These are phyloP conservation scores for Fusarium austroafricanum DNA, from an alignment of 2,329 filamentous ascomycete species.

Conservation along the genomic window DNA sequence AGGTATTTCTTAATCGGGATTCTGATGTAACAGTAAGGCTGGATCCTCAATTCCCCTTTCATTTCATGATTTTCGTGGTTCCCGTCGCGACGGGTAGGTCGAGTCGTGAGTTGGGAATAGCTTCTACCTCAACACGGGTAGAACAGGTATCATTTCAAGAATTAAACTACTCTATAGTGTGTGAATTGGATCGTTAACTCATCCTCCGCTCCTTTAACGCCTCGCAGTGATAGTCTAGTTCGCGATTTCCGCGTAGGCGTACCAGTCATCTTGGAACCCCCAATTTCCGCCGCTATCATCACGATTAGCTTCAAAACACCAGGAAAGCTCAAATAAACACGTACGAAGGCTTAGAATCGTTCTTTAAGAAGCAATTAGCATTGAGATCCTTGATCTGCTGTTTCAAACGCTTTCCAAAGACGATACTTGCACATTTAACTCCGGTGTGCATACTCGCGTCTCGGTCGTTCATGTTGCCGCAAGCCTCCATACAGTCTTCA, in stretches of 20 bases:
- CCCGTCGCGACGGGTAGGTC: neutral
- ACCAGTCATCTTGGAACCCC: slow-evolving; percentile 20
- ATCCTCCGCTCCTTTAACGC: neutral
- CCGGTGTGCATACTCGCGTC: neutral
- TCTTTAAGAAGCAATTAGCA: slow-evolving; percentile 32
- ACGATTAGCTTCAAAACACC: neutral
- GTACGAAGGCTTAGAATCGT: neutral
- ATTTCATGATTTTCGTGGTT: neutral
- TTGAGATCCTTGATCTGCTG: neutral
- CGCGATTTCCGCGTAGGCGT: slow-evolving; percentile 22
- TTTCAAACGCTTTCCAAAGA: slow-evolving; percentile 21
- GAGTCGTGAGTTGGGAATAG: neutral
- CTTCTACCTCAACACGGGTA: neutral
- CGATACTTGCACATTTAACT: slow-evolving; percentile 15
- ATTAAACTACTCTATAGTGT: neutral
- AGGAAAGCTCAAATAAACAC: too few relatives aligned
- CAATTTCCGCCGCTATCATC: slow-evolving; percentile 4
- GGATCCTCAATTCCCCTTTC: neutral
- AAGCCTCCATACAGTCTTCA: slow-evolving; percentile 30
- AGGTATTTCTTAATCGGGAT: neutral
- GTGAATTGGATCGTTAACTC: neutral
- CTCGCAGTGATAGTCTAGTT: neutral
- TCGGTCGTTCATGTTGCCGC: slow-evolving; percentile 22
- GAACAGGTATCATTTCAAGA: slow-evolving; percentile 2
- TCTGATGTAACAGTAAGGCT: neutral